Evolutionary conservation across 805 yeast genomes (phyloP).

Genomic region (Nadsonia fulvescens): DNA sequence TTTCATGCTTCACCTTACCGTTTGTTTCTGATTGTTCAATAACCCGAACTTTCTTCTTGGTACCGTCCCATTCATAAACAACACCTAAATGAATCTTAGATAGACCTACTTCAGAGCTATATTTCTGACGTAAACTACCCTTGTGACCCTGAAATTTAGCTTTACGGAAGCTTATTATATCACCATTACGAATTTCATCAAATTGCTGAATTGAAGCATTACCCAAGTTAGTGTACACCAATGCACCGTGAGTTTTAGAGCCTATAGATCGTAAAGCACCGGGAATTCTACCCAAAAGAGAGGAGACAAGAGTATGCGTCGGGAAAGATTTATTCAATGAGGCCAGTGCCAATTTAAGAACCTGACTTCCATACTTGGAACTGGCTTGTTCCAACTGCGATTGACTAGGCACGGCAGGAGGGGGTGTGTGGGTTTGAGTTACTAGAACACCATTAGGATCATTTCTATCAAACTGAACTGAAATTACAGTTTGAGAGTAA

Average conservation of each 20-base stretch:
- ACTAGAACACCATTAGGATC: slow-evolving; percentile 33
- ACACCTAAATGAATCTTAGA: slow-evolving; percentile 38
- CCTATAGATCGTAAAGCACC: slow-evolving; percentile 42
- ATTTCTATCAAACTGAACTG: slow-evolving; percentile 33
- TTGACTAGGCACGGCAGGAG: slow-evolving; percentile 28
- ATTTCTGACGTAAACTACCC: slow-evolving; percentile 36
- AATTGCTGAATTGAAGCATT: slow-evolving; percentile 31
- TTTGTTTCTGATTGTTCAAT: slow-evolving; percentile 12
- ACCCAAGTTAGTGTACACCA: slow-evolving; percentile 38
- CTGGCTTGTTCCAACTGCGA: slow-evolving; percentile 33
- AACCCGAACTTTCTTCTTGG: slow-evolving; percentile 30
- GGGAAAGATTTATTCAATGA: too few relatives aligned
- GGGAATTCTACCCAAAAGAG: too few relatives aligned
- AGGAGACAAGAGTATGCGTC: slow-evolving; percentile 19
- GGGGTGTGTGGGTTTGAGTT: slow-evolving; percentile 20
- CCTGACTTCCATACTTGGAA: slow-evolving; percentile 30
- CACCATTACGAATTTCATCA: slow-evolving; percentile 68
- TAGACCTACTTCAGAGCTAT: slow-evolving; percentile 38
- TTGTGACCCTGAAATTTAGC: slow-evolving; percentile 58
- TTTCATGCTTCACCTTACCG: slow-evolving; percentile 39
- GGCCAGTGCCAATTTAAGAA: slow-evolving; percentile 32
- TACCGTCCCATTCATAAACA: slow-evolving; percentile 54
- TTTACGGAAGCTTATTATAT: slow-evolving; percentile 55
- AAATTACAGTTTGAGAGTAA: slow-evolving; percentile 46
- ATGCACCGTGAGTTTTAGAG: slow-evolving; percentile 52